Percentiles rank a stretch among this genome's conserved stretches.
Conservation (phyloP, 2,329 filamentous ascomycete genomes). For the Paramyrothecium sp. region DNA sequence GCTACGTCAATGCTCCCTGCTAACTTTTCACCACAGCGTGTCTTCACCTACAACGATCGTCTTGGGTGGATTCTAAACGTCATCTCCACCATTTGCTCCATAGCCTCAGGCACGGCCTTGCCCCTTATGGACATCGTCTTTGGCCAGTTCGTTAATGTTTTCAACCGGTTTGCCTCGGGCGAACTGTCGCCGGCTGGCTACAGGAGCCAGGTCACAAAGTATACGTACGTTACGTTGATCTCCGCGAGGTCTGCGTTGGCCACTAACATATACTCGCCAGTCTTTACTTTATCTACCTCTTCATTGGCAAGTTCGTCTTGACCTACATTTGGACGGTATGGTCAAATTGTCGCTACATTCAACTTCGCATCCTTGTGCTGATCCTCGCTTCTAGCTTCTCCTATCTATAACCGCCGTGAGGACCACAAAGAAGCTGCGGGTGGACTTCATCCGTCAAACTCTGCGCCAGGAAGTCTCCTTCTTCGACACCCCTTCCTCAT, state of each 20-base stretch:
- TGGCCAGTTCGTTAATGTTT: slow-evolving; percentile 51
- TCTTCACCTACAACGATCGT: slow-evolving; percentile 37
- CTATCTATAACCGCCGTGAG: slow-evolving; percentile 36
- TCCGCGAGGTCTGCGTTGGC: too few relatives aligned
- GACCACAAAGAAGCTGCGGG: slow-evolving; percentile 32
- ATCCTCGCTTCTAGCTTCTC: slow-evolving; percentile 23
- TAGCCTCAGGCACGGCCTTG: slow-evolving; percentile 35
- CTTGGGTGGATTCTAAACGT: slow-evolving; percentile 34
- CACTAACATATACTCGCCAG: too few relatives aligned
- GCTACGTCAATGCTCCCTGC: too few relatives aligned
- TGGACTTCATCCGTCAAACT: slow-evolving; percentile 34
- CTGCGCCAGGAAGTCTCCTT: slow-evolving; percentile 53
- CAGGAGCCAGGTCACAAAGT: slow-evolving; percentile 44
- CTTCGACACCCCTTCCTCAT: slow-evolving; percentile 48
- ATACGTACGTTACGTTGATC: slow-evolving; percentile 28
- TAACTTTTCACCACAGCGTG: slow-evolving; percentile 20
- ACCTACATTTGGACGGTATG: slow-evolving; percentile 53
- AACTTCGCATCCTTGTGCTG: background rate
- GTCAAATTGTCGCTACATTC: too few relatives aligned
- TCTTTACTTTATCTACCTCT: slow-evolving; percentile 57
- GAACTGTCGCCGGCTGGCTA: slow-evolving; percentile 43
- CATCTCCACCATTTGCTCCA: slow-evolving; percentile 32
- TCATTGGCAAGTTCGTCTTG: slow-evolving; percentile 52
- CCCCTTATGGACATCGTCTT: slow-evolving; percentile 61
- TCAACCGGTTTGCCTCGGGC: slow-evolving; percentile 54